Percentiles rank a stretch among this genome's conserved stretches.
Evolutionary conservation across 345 rosid species (phyloP).

Genomic region (Mallotus nudiflorus): DNA sequence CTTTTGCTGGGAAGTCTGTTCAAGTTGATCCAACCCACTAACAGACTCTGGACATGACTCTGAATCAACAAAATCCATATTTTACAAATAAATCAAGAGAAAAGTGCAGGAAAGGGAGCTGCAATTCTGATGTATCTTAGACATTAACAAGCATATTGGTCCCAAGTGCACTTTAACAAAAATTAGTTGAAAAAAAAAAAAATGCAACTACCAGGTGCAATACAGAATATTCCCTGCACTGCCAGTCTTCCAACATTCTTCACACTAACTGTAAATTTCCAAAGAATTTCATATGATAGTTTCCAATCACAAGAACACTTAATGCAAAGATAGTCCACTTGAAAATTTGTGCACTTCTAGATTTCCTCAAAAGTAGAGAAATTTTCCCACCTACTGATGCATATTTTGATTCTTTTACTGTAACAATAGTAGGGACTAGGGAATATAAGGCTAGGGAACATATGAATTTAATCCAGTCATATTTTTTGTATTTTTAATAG

Average conservation of each 20-base stretch:
- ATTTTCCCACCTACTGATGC: background rate
- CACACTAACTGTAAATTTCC: background rate
- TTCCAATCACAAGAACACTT: background rate
- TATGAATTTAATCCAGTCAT: background rate
- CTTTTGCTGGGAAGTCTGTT: conserved; percentile 20
- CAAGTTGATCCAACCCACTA: conserved; percentile 20
- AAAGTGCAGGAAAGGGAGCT: background rate
- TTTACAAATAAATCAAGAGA: background rate
- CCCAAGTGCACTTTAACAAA: background rate
- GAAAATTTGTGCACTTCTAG: background rate
- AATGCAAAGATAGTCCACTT: background rate
- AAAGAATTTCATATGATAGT: background rate
- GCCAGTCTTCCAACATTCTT: background rate
- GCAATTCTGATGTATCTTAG: background rate
- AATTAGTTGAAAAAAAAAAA: background rate
- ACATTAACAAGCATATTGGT: background rate
- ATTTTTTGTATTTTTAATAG: background rate
- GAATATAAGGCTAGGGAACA: background rate
- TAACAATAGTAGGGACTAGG: background rate
- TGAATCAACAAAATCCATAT: background rate
- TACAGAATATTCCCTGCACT: background rate
- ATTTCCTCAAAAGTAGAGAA: background rate
- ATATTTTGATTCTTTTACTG: background rate
- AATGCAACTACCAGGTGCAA: background rate
- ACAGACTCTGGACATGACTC: conserved; percentile 19